Base-by-base conservation (phyloP, 768 basidiomycete genomes). In the Mycena floridula region DNA sequence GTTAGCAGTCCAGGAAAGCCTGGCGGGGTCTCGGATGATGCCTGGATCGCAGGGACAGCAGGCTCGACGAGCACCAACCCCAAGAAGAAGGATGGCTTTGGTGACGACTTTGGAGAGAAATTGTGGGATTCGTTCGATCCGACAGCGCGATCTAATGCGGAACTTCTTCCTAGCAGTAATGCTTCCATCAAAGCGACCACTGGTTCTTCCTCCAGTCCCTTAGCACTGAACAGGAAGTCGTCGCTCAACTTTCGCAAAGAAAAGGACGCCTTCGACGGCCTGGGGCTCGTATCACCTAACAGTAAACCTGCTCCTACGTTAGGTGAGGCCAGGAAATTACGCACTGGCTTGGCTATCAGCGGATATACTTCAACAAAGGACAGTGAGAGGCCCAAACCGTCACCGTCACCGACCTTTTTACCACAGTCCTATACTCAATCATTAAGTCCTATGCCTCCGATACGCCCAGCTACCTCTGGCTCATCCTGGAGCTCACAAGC, bases 241-340 rank as follows among this genome's bases (percentile, higher is more conserved):
- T 13, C n/a, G 32, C 7, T 35, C 32, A 4, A 35, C 32, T 4
- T 18, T 35, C 32, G n/a, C n/a, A n/a, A n/a, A n/a, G n/a, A n/a
- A 16, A 84, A 74, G 51, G 89, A 91, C 56, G 89, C 89, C 4
- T 91, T 91, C 50, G 85, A 86, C 26, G 88, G 84, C 9, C 64
- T 91, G 37, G 86, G 79, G 7, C 57, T 85, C 18, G 18, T 18
- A 7, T 55, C 62, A 23, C 60, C 70, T n/a, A 54, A 62, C 22
- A 68, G 65, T 20, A 69, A 67, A 41, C 67, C 76, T 3, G 68
- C 76, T 16, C 83, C 81, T 16, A 89, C 88, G 2, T 68, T 90
- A 4, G 88, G 79, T 9, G 87, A 89, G 56, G 87, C 84, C 25
- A 71, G 85, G 35, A 82, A 81, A 56, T 58, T 83, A 44, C 72